Conservation (phyloP, 2,329 filamentous ascomycete species). For the Aureobasidium melanogenum region DNA sequence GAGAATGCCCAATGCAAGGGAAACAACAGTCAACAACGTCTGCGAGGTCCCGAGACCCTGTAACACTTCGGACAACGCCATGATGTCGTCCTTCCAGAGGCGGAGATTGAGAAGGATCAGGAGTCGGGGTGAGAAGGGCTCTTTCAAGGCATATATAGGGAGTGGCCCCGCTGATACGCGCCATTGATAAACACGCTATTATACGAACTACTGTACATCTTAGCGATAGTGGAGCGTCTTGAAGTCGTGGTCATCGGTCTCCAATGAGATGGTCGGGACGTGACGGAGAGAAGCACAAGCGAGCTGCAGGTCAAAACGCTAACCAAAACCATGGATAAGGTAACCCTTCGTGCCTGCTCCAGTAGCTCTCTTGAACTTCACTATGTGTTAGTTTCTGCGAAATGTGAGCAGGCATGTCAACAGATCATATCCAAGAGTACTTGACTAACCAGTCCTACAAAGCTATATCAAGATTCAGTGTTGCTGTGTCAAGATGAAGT, state of each 20-base stretch:
- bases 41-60: background rate
- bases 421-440: too few relatives aligned
- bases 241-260: background rate
- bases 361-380: too few relatives aligned
- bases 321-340: too few relatives aligned
- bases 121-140: background rate
- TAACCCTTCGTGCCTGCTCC: too few relatives aligned
- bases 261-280: background rate
- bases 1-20: background rate
- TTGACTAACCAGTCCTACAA: too few relatives aligned
- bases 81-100: background rate
- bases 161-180: background rate
- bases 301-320: background rate
- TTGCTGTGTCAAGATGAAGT: too few relatives aligned
- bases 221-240: background rate
- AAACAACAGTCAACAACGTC: background rate
- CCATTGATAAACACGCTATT: background rate
- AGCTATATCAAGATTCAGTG: too few relatives aligned
- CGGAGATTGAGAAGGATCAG: background rate
- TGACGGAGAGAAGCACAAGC: background rate
- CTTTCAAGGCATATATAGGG: background rate
- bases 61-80: background rate
- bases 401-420: too few relatives aligned
- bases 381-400: too few relatives aligned
- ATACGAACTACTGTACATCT: background rate